Conservation (phyloP, 768 basidiomycete genomes). For the Russula lepida region DNA sequence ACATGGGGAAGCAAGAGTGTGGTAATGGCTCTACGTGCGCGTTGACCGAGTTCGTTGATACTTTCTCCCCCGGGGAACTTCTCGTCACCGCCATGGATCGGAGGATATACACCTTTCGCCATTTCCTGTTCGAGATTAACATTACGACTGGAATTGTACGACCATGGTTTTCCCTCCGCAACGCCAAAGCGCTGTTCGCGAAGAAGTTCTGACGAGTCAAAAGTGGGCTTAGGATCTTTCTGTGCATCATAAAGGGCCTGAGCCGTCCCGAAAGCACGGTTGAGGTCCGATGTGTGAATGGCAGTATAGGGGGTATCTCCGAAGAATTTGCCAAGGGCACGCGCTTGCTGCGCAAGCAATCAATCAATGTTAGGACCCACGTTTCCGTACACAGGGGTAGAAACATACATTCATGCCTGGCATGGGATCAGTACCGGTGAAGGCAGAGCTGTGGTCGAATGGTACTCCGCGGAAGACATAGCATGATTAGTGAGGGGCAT, state of each 20-base stretch:
- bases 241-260: conserved; percentile 45
- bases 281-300: conserved; percentile 59
- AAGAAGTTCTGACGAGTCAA: conserved; percentile 43
- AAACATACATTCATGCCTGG: conserved; percentile 30
- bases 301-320: conserved; percentile 39
- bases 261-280: conserved; percentile 57
- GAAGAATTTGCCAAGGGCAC: conserved; percentile 46
- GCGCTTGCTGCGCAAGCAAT: conserved; percentile 25
- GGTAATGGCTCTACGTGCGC: conserved; percentile 45
- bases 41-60: conserved; percentile 46
- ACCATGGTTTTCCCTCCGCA: conserved; percentile 57
- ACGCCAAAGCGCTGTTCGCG: conserved; percentile 65
- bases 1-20: conserved; percentile 51
- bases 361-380: neutral
- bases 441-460: neutral
- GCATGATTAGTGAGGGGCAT: conserved; percentile 71
- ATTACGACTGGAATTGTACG: conserved; percentile 22
- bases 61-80: conserved; percentile 70
- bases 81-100: conserved; percentile 36
- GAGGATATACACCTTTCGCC: conserved; percentile 45
- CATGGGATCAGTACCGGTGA: neutral
- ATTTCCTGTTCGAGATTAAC: conserved; percentile 38
- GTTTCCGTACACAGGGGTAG: neutral
- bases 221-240: conserved; percentile 35
- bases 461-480: conserved; percentile 23